Percentiles rank a stretch among this genome's conserved stretches.
Evolutionary conservation across 2,329 filamentous ascomycete species (phyloP).

Genomic region (Hymenoscyphus salicellus): DNA sequence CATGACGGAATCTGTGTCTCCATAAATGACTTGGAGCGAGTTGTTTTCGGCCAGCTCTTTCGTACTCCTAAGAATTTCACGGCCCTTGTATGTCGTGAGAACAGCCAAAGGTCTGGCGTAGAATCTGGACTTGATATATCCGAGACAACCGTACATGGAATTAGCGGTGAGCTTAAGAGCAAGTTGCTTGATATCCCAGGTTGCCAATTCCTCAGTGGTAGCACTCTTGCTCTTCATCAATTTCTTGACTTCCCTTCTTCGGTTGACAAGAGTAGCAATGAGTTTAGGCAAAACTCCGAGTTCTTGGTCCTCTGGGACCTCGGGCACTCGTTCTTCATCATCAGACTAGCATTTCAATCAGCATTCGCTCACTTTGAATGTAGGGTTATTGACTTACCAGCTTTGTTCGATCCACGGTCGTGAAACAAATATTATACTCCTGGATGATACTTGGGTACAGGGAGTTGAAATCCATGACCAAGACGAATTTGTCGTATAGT

Average conservation of each 20-base stretch:
- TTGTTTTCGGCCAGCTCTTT: constrained; percentile 93
- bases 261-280: constrained; percentile 85
- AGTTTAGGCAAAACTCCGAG: constrained; percentile 85
- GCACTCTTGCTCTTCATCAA: constrained; percentile 94
- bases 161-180: constrained; percentile 97
- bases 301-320: constrained; percentile 74
- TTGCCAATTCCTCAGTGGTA: constrained; percentile 79
- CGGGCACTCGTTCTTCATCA: constrained; percentile 84
- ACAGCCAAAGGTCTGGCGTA: constrained; percentile 93
- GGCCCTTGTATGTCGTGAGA: constrained; percentile 93
- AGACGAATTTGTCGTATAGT: constrained; percentile 94
- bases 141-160: constrained; percentile 98
- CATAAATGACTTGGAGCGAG: constrained; percentile 92
- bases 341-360: constrained; percentile 51
- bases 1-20: constrained; percentile 99
- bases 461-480: constrained; percentile 99
- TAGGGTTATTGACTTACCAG: constrained; percentile 52
- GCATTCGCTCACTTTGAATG: not conserved
- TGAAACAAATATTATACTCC: constrained; percentile 99
- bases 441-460: constrained; percentile 99
- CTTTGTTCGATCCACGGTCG: constrained; percentile 78
- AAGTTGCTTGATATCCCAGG: constrained; percentile 97
- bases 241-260: constrained; percentile 87
- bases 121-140: constrained; percentile 94
- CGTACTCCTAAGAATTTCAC: constrained; percentile 93